Conservation (phyloP, 2,329 filamentous ascomycete genomes). For the Calonectria pteridis region DNA sequence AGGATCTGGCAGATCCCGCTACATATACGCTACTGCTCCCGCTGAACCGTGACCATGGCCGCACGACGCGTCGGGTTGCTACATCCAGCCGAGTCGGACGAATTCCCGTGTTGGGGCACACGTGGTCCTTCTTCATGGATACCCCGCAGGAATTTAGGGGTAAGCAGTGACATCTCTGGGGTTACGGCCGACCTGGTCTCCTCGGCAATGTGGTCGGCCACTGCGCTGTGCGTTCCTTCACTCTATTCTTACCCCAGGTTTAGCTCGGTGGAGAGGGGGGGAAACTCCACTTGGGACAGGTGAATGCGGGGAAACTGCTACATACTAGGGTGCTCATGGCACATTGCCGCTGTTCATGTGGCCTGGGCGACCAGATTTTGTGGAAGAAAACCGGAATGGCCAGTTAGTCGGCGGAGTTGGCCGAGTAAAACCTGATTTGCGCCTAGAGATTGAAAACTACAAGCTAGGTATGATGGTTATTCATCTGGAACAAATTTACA, state of each 20-base stretch:
- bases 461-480: not conserved
- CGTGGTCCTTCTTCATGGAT: not conserved
- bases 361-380: not conserved
- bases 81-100: slow-evolving; percentile 15
- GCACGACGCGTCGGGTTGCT: not conserved
- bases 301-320: slow-evolving; percentile 18
- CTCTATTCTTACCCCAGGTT: slow-evolving; percentile 18
- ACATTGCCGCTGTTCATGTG: not conserved
- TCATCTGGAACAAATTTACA: not conserved
- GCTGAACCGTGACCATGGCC: not conserved
- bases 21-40: not conserved
- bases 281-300: slow-evolving; percentile 1
- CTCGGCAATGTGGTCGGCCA: slow-evolving; percentile 4
- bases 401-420: not conserved
- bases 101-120: slow-evolving; percentile 9
- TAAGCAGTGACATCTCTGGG: not conserved
- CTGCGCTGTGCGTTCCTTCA: not conserved
- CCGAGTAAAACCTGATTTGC: not conserved
- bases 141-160: not conserved
- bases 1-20: not conserved
- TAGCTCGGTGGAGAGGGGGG: not conserved
- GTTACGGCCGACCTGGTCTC: not conserved
- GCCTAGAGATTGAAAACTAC: not conserved
- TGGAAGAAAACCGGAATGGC: not conserved
- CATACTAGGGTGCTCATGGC: not conserved